These are phyloP conservation scores for Omphalotus olearius DNA, from an alignment of 1,284 basidiomycete genomes.

Conservation along the genomic window DNA sequence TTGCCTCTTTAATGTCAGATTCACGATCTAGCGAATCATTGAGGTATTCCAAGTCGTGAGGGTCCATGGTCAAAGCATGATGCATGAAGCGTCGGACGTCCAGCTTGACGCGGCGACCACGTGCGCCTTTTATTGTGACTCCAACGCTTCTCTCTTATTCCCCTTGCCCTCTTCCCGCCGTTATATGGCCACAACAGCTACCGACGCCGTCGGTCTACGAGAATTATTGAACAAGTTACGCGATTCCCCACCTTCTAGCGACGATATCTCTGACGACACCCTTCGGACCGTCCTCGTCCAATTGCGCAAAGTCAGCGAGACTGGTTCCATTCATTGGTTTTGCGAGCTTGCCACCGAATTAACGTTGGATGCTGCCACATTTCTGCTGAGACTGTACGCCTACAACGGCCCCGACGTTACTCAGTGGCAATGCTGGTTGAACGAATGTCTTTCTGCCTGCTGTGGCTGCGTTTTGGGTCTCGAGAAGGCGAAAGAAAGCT, in stretches of 20 bases:
- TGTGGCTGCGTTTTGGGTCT: constrained; percentile 64
- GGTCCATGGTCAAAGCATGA: constrained; percentile 47
- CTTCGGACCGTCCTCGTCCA: constrained; percentile 52
- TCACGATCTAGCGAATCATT: constrained; percentile 51
- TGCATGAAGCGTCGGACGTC: not conserved
- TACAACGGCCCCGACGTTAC: constrained; percentile 60
- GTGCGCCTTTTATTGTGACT: not conserved
- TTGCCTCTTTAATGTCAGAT: constrained; percentile 48
- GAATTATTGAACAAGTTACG: constrained; percentile 46
- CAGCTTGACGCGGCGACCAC: not conserved
- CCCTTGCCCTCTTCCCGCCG: not conserved
- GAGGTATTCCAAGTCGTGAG: constrained; percentile 47
- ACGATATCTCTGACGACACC: constrained; percentile 42
- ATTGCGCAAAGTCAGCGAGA: constrained; percentile 42
- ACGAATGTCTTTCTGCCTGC: constrained; percentile 56
- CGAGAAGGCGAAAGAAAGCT: constrained; percentile 56
- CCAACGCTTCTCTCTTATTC: not conserved
- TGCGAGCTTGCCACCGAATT: constrained; percentile 52
- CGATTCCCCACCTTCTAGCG: constrained; percentile 50
- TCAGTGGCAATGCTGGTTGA: constrained; percentile 59
- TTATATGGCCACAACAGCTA: constrained; percentile 4
- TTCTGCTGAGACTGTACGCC: constrained; percentile 76
- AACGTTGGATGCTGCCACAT: constrained; percentile 63
- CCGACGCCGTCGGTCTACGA: constrained; percentile 32
- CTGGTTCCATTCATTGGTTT: constrained; percentile 66